These are phyloP conservation scores for Colletotrichum cordylinicola DNA, from an alignment of 2,329 filamentous ascomycete genomes.

Conservation along the genomic window DNA sequence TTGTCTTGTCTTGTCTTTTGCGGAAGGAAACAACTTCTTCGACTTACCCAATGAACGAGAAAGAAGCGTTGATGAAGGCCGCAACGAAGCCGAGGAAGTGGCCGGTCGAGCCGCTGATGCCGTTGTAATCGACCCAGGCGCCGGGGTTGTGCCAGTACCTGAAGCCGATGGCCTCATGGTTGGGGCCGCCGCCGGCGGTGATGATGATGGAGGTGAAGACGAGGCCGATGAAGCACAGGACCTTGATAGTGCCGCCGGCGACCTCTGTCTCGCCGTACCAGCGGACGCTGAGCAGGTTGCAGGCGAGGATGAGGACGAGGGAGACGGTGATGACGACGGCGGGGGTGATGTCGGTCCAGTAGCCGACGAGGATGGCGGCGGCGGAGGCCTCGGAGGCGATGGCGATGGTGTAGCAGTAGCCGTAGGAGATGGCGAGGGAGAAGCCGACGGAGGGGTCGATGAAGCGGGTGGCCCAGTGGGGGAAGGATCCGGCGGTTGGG, in stretches of 20 bases:
- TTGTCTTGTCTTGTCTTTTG: not conserved
- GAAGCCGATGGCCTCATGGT: slow-evolving; percentile 46
- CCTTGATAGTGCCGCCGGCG: slow-evolving; percentile 47
- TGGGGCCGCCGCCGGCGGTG: slow-evolving; percentile 55
- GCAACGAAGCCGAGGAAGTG: slow-evolving; percentile 63
- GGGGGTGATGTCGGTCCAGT: slow-evolving; percentile 48
- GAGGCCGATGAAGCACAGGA: slow-evolving; percentile 57
- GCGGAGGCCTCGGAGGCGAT: slow-evolving; percentile 49
- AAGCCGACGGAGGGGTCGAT: slow-evolving; percentile 47
- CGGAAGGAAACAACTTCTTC: not conserved
- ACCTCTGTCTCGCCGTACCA: slow-evolving; percentile 53
- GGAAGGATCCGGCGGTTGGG: slow-evolving; percentile 26
- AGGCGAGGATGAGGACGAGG: slow-evolving; percentile 40
- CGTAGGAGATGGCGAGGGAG: slow-evolving; percentile 53
- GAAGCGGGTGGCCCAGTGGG: slow-evolving; percentile 36
- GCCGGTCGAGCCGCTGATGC: slow-evolving; percentile 51
- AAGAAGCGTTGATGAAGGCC: slow-evolving; percentile 57
- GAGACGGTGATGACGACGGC: slow-evolving; percentile 50
- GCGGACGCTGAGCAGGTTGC: slow-evolving; percentile 47
- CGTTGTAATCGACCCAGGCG: slow-evolving; percentile 55
- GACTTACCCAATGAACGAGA: slow-evolving; percentile 20
- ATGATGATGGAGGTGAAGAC: slow-evolving; percentile 50
- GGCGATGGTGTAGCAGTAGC: slow-evolving; percentile 48
- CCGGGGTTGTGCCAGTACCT: slow-evolving; percentile 47
- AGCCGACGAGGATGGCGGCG: slow-evolving; percentile 45